Evolutionary conservation across 805 yeast genomes (phyloP), one percentile per base, ranked within the genome.

Genomic region (Tetrapisispora pingtungensis): DNA sequence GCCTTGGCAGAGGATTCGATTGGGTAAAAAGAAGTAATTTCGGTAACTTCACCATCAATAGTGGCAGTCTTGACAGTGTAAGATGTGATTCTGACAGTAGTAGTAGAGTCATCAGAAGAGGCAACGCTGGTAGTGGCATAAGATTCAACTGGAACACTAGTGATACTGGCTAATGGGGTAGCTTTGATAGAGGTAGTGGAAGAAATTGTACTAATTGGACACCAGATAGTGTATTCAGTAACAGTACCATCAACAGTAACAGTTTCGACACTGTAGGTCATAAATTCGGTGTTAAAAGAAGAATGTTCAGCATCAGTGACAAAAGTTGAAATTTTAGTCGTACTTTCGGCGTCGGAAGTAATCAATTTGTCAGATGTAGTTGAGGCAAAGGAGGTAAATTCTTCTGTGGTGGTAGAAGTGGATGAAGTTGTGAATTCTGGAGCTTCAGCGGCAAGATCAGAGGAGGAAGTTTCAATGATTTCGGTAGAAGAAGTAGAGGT

Each of bases 211-310:
- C 45, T 53, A 46, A 54, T 56, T 56, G 69, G 64, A 60, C 63
- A 62, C 63, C 66, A 65, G 26, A 52, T 49, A 22, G 63, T 59
- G 47, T 54, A 40, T 33, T 49, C 36, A 15, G 42, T 40, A n/a
- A 40, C 42, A 30, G 15, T 17, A 13, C 42, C 42, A 18, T 15
- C 17, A 13, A 40, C 33, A 17, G 42, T 40, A 5, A 24, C 17
- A 6, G 42, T 40, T 17, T 32, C 32, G 10, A 40, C 26, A 17
- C 37, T 40, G 22, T 40, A 40, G 13, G 42, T 40, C 42, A 40
- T 40, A 4, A 33, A 17, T 6, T 22, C 31, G 24, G 31, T 32
- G 20, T 22, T 10, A 17, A 28, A 37, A 5, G 24, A 5, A 5
- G 27, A 18, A 15, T 20, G 7, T 15, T 17, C 33, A 5, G 19